Percentiles rank a stretch among this genome's conserved stretches.
Evolutionary conservation across 495 filamentous ascomycete species (phyloP).

Genomic region (Xylaria curta): DNA sequence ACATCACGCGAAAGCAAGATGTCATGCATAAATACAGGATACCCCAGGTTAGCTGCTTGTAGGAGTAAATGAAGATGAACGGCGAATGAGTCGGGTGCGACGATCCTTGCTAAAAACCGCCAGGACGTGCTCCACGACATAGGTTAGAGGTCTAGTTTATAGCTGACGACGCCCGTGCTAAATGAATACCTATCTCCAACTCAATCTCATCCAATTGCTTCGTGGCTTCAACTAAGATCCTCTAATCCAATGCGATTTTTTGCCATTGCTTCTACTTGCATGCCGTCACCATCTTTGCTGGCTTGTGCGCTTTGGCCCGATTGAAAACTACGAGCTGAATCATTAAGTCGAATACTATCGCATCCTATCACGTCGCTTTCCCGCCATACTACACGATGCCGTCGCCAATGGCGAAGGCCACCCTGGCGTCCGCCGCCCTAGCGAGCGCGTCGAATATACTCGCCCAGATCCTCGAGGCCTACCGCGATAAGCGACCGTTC

Average conservation of each 20-base stretch:
- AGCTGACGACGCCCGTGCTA: slow-evolving; percentile 5
- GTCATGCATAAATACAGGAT: background rate
- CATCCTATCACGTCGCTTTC: background rate
- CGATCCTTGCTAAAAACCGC: slow-evolving; percentile 25
- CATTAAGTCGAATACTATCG: background rate
- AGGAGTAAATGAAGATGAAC: slow-evolving; percentile 14
- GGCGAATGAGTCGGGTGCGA: background rate
- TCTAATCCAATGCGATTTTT: slow-evolving; percentile 19
- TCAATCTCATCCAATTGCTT: background rate
- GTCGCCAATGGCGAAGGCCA: slow-evolving; percentile 42
- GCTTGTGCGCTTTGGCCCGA: slow-evolving; percentile 18
- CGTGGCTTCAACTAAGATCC: background rate
- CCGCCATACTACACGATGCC: slow-evolving; percentile 29
- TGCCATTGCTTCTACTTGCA: background rate
- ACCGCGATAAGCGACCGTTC: slow-evolving; percentile 38
- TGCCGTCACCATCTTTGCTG: slow-evolving; percentile 3
- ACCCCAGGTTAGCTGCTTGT: background rate
- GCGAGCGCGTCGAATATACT: slow-evolving; percentile 41
- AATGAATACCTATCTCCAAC: background rate
- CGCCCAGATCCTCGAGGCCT: slow-evolving; percentile 41
- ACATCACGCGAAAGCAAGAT: background rate
- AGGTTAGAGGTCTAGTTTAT: background rate
- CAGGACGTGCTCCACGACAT: background rate
- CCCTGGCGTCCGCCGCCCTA: slow-evolving; percentile 38
- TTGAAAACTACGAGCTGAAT: background rate